Evolutionary conservation across 1,284 basidiomycete species (phyloP).

Genomic region (Moniliella sp.): DNA sequence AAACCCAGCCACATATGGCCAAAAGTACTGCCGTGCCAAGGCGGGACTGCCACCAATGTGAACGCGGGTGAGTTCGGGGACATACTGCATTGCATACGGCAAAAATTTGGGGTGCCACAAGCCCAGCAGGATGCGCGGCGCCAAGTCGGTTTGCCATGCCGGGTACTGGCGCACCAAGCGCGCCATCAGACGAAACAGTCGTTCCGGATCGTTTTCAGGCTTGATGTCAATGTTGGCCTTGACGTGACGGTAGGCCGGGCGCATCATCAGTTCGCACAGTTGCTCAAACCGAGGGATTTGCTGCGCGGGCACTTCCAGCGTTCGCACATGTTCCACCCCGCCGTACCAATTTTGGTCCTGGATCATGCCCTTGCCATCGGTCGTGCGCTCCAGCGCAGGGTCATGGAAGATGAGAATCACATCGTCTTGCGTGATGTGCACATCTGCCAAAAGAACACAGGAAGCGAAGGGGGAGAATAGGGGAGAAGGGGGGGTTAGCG

Average conservation of each 20-base stretch:
- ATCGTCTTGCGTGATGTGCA: constrained; percentile 74
- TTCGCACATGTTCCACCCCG: constrained; percentile 62
- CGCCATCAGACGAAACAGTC: constrained; percentile 67
- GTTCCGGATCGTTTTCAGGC: constrained; percentile 67
- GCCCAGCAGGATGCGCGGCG: constrained; percentile 65
- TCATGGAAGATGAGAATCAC: constrained; percentile 91
- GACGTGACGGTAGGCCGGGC: constrained; percentile 24
- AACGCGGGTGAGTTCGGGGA: constrained; percentile 64
- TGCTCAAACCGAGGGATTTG: constrained; percentile 29
- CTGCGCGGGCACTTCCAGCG: constrained; percentile 51
- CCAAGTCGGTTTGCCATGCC: constrained; percentile 56
- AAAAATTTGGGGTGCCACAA: constrained; percentile 71
- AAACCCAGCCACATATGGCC: constrained; percentile 67
- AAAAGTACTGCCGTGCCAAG: constrained; percentile 67
- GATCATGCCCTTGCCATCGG: constrained; percentile 40
- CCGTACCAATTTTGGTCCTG: constrained; percentile 39
- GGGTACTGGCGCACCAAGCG: constrained; percentile 48
- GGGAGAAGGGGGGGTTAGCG: no score
- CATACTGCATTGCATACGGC: constrained; percentile 47
- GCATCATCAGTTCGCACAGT: constrained; percentile 26
- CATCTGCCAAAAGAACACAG: no score
- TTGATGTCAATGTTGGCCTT: constrained; percentile 56
- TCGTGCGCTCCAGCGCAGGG: constrained; percentile 44
- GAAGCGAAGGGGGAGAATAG: no score
- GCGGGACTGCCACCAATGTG: constrained; percentile 52